phyloP scores from a whole-genome alignment of 179 eudicot genomes.

The Camellia oleifera region DNA sequence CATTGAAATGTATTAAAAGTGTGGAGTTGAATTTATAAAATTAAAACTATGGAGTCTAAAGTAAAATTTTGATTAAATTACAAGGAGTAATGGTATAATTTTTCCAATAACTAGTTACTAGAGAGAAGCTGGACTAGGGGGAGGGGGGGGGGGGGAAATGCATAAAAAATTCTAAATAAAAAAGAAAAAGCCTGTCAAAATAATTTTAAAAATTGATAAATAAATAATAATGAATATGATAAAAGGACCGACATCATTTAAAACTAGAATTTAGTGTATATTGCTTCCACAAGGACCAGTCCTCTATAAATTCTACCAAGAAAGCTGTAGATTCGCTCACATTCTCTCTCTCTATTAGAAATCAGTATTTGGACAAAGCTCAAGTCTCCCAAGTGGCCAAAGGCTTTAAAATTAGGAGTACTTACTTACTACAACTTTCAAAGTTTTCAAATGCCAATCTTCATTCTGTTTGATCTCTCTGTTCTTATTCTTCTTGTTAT shows the following conservation, averaged over 20 bases:
- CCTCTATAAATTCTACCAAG: slow-evolving; percentile 27
- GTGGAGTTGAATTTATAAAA: too few relatives aligned
- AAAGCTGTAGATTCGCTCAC: slow-evolving; percentile 19
- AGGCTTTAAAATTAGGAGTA: neutral
- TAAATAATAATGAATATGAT: neutral
- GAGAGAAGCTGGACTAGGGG: too few relatives aligned
- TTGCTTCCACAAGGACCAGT: neutral
- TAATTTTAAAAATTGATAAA: too few relatives aligned
- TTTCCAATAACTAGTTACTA: too few relatives aligned
- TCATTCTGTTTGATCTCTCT: slow-evolving; percentile 21
- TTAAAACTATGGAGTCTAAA: too few relatives aligned
- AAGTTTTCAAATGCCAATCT: slow-evolving; percentile 28
- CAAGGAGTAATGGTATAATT: too few relatives aligned
- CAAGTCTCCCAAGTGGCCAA: neutral
- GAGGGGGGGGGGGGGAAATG: too few relatives aligned
- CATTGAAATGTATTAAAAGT: too few relatives aligned
- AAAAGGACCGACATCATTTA: neutral
- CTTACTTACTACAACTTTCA: neutral
- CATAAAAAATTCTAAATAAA: too few relatives aligned
- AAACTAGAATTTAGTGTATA: neutral
- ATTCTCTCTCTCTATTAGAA: neutral
- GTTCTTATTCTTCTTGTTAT: slow-evolving; percentile 15
- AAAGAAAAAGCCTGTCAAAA: too few relatives aligned
- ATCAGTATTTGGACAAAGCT: neutral
- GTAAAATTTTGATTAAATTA: too few relatives aligned